Conservation (phyloP, 441 rosid species). For the Pelargonium australe region DNA sequence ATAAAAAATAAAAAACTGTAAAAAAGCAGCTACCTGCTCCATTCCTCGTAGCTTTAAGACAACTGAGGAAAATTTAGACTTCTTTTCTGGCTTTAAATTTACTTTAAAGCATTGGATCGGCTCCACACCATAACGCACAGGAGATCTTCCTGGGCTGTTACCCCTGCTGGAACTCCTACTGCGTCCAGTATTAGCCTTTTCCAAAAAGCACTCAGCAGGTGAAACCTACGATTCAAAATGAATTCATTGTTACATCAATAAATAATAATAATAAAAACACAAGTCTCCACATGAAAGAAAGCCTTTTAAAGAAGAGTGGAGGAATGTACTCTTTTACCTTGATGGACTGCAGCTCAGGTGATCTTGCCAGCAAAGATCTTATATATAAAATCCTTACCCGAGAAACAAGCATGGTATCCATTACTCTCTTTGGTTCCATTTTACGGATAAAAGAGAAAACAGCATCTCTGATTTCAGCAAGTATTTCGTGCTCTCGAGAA, state of each 20-base stretch:
- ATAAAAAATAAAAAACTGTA: not conserved
- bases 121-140: slow-evolving; percentile 61
- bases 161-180: slow-evolving; percentile 94
- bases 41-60: slow-evolving; percentile 95
- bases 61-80: slow-evolving; percentile 87
- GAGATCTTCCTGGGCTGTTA: slow-evolving; percentile 96
- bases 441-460: slow-evolving; percentile 89
- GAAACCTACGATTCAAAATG: slow-evolving; percentile 47
- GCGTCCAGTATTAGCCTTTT: slow-evolving; percentile 65
- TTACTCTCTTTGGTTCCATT: slow-evolving; percentile 96
- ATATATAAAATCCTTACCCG: slow-evolving; percentile 91
- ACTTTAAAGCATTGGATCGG: slow-evolving; percentile 74
- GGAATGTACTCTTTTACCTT: slow-evolving; percentile 42
- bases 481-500: slow-evolving; percentile 99
- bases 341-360: slow-evolving; percentile 95
- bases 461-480: slow-evolving; percentile 94
- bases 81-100: slow-evolving; percentile 86
- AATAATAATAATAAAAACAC: not conserved
- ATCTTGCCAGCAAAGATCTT: slow-evolving; percentile 93
- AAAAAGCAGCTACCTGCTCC: slow-evolving; percentile 59
- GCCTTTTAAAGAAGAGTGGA: slow-evolving; percentile 1
- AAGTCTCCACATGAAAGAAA: slow-evolving; percentile 11
- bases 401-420: slow-evolving; percentile 99
- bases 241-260: slow-evolving; percentile 9
- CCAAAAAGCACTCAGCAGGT: slow-evolving; percentile 74